phyloP scores from a whole-genome alignment of 2,329 filamentous ascomycete genomes.

The Aureobasidium uvarum region DNA sequence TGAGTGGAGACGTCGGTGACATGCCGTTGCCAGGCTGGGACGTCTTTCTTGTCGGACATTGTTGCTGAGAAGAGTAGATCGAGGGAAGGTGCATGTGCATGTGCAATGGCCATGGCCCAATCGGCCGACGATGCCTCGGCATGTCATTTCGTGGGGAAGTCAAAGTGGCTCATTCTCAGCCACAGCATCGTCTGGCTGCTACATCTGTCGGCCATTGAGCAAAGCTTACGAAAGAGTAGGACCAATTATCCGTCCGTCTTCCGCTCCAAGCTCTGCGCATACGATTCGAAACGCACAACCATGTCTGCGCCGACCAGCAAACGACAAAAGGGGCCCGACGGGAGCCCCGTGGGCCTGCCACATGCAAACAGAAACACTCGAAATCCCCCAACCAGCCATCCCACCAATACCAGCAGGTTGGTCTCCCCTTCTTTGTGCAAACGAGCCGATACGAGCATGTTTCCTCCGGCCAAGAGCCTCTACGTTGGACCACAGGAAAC shows the following conservation, averaged over 20 bases:
- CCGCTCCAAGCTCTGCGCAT: neutral
- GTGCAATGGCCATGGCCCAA: neutral
- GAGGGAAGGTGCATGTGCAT: neutral
- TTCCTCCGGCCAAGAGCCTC: neutral
- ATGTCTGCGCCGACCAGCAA: conserved; percentile 25
- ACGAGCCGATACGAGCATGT: neutral
- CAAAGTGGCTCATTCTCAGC: neutral
- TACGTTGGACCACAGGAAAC: neutral
- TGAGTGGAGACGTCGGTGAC: conserved; percentile 1
- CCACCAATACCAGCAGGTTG: conserved; percentile 14
- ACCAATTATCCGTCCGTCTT: neutral
- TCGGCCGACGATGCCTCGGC: conserved; percentile 1
- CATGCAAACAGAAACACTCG: conserved; percentile 1
- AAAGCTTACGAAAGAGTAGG: neutral
- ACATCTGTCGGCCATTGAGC: neutral
- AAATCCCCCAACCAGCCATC: conserved; percentile 7
- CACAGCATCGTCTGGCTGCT: neutral
- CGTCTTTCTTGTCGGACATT: conserved; percentile 36
- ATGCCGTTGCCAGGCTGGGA: conserved; percentile 39
- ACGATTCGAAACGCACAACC: neutral
- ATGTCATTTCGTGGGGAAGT: neutral
- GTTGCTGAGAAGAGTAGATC: neutral
- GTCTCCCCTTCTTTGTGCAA: neutral
- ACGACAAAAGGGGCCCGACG: conserved; percentile 15
- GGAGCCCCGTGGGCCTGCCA: neutral